phyloP scores from a whole-genome alignment of 805 yeast genomes.

The Kazachstania bromeliacearum region DNA sequence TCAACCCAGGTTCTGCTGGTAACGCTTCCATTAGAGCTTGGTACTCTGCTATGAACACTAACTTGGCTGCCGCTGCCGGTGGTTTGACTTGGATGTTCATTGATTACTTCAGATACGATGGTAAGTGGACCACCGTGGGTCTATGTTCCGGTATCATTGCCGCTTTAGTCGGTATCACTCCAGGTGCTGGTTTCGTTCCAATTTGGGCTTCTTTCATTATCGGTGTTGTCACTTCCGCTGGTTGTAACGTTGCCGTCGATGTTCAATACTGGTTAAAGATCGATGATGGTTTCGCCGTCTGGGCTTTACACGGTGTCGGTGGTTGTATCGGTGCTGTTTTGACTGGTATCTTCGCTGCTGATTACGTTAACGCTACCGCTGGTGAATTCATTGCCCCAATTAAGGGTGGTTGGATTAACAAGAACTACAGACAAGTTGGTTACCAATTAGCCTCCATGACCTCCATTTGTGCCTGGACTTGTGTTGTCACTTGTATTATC shows the following conservation, averaged over 20 bases:
- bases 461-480: conserved; percentile 68
- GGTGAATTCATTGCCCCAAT: conserved; percentile 48
- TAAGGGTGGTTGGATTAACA: conserved; percentile 83
- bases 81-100: conserved; percentile 91
- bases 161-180: conserved; percentile 91
- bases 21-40: conserved; percentile 86
- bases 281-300: conserved; percentile 94
- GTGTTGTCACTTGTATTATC: conserved; percentile 59
- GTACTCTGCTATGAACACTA: conserved; percentile 90
- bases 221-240: conserved; percentile 67
- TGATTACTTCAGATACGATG: conserved; percentile 78
- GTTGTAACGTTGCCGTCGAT: conserved; percentile 81
- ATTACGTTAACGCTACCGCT: conserved; percentile 78
- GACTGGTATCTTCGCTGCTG: conserved; percentile 90
- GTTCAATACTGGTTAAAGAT: conserved; percentile 60
- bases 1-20: conserved; percentile 98
- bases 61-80: conserved; percentile 88
- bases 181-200: conserved; percentile 95
- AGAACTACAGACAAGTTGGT: conserved; percentile 73
- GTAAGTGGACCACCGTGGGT: conserved; percentile 89
- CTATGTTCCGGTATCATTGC: conserved; percentile 90
- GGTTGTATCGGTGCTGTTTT: conserved; percentile 74
- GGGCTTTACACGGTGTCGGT: conserved; percentile 90
- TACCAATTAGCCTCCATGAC: conserved; percentile 75
- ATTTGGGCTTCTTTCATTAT: conserved; percentile 80